Evolutionary conservation across 352 stramenopile genomes (phyloP).

Genomic region (Globisporangium echinulatum): DNA sequence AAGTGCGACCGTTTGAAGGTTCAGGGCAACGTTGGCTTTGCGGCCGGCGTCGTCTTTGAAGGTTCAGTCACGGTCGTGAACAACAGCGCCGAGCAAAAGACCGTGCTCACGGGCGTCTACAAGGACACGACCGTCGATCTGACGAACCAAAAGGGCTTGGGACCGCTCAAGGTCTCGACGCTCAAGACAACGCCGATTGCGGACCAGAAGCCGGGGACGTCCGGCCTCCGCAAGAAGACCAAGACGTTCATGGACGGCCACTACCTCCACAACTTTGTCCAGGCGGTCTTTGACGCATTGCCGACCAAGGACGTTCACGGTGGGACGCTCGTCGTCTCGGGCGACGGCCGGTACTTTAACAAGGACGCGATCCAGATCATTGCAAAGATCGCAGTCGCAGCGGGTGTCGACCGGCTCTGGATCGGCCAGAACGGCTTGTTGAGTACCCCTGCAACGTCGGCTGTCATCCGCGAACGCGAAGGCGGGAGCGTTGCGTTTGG

Average conservation of each 20-base stretch:
- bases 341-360: constrained; percentile 92
- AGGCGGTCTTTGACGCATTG: constrained; percentile 95
- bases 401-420: constrained; percentile 94
- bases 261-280: constrained; percentile 99
- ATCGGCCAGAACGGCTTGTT: constrained; percentile 94
- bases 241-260: constrained; percentile 97
- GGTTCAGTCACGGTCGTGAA: constrained; percentile 93
- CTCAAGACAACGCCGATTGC: constrained; percentile 90
- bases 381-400: constrained; percentile 94
- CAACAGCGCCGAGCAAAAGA: constrained; percentile 94
- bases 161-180: constrained; percentile 78
- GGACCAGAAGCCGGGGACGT: constrained; percentile 97
- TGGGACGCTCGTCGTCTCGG: constrained; percentile 95
- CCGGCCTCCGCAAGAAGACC: constrained; percentile 98
- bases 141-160: constrained; percentile 89
- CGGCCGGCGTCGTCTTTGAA: constrained; percentile 89
- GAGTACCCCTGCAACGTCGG: constrained; percentile 96
- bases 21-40: constrained; percentile 93
- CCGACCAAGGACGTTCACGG: constrained; percentile 91
- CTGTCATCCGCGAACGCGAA: constrained; percentile 94
- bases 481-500: constrained; percentile 90
- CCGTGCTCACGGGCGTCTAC: constrained; percentile 89
- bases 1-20: constrained; percentile 94
- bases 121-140: constrained; percentile 95
- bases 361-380: constrained; percentile 96